Evolutionary conservation across 306 rosid species (phyloP).

Genomic region (Cicer cuneatum): DNA sequence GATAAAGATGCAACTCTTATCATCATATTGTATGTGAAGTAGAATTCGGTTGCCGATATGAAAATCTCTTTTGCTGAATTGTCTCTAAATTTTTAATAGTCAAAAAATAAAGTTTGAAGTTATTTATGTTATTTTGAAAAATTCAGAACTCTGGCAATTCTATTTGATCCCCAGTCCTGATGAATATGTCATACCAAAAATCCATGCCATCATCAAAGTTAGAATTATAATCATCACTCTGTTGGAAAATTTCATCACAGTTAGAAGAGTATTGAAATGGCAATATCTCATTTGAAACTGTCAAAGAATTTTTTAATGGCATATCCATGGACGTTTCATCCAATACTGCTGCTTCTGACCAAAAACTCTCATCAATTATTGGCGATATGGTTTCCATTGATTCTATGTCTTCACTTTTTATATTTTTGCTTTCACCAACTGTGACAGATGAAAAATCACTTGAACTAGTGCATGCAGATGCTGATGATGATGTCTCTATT

Average conservation of each 20-base stretch:
- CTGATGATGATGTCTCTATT: not conserved
- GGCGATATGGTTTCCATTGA: constrained; percentile 47
- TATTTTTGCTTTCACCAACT: constrained; percentile 20
- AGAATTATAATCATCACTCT: constrained; percentile 32
- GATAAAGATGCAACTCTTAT: not conserved
- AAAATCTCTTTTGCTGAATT: not conserved
- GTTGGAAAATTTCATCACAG: constrained; percentile 41
- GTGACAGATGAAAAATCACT: constrained; percentile 58
- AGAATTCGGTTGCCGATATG: not conserved
- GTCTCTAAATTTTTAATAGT: not conserved
- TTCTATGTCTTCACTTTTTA: constrained; percentile 55
- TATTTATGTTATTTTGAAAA: not conserved
- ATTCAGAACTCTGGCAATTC: constrained; percentile 65
- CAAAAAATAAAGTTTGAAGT: not conserved
- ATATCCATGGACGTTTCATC: constrained; percentile 39
- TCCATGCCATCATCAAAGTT: constrained; percentile 69
- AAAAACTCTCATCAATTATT: constrained; percentile 63
- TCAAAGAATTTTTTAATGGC: constrained; percentile 26
- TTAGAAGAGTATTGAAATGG: constrained; percentile 42
- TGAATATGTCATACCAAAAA: constrained; percentile 80
- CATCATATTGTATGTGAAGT: not conserved
- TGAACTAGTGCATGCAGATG: constrained; percentile 50
- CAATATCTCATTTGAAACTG: constrained; percentile 42
- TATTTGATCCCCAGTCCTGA: constrained; percentile 58
- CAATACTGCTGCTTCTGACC: constrained; percentile 68